Evolutionary conservation across 176 grass and related monocot species (phyloP).

Genomic region (Calamus simplicifolius): DNA sequence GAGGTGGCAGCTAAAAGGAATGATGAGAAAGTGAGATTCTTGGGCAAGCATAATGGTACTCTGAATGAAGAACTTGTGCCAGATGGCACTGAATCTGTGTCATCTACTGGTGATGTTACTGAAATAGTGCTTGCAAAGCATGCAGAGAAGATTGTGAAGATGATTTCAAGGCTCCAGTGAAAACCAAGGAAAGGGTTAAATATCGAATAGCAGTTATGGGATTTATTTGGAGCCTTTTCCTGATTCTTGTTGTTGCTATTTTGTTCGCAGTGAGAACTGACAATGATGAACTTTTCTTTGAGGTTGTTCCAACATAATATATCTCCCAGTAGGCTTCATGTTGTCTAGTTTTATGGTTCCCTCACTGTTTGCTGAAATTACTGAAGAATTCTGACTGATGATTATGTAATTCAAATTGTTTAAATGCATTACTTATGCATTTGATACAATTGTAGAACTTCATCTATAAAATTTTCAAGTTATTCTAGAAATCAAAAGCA

Average conservation of each 20-base stretch:
- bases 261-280: constrained; percentile 35
- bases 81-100: constrained; percentile 31
- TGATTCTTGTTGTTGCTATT: constrained; percentile 30
- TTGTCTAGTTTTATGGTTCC: no score
- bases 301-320: constrained; percentile 69
- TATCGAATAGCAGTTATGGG: constrained; percentile 14
- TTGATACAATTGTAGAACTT: no score
- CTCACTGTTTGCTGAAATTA: no score
- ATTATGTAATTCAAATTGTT: no score
- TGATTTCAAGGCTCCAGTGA: constrained; percentile 4
- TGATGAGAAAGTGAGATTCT: constrained; percentile 12
- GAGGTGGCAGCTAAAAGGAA: constrained; percentile 25
- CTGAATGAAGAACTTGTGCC: constrained; percentile 10
- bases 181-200: constrained; percentile 11
- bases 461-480: no score
- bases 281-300: constrained; percentile 21
- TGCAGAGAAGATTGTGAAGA: constrained; percentile 22
- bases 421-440: no score
- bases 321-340: no score
- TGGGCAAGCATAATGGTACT: constrained; percentile 1
- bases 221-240: constrained; percentile 28
- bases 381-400: no score
- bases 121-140: constrained; percentile 9
- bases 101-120: constrained; percentile 31
- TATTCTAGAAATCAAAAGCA: no score